A percentile compares a stretch with the other conserved stretches of the same genome.
phyloP scores from a whole-genome alignment of 148 eudicot species.

The Dianthus caryophyllus region DNA sequence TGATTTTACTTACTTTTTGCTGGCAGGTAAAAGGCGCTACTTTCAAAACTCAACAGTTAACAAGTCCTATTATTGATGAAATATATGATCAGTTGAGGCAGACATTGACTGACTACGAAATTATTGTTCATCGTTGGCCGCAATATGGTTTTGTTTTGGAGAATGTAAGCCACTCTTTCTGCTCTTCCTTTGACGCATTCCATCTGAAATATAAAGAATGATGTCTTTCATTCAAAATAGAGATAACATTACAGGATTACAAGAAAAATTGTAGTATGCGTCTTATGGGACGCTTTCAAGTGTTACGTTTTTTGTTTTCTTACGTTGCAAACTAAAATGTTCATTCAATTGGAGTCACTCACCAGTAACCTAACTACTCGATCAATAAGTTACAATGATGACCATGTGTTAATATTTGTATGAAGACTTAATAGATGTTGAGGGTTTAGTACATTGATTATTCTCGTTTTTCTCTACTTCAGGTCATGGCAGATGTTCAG shows the following conservation, averaged over 20 bases:
- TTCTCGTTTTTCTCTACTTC: conserved; percentile 2
- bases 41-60: conserved; percentile 26
- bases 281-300: background rate
- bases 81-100: conserved; percentile 33
- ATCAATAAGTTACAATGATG: background rate
- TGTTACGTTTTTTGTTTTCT: background rate
- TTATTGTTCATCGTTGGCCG: conserved; percentile 37
- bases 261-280: background rate
- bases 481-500: conserved; percentile 71
- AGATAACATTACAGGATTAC: background rate
- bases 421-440: background rate
- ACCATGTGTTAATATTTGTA: background rate
- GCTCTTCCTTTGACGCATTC: background rate
- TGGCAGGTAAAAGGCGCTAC: conserved; percentile 28
- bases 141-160: conserved; percentile 34
- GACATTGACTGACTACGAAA: conserved; percentile 32
- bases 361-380: background rate
- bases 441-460: background rate
- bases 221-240: too few species aligned
- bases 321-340: background rate
- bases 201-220: background rate
- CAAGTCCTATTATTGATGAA: conserved; percentile 31
- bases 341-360: background rate
- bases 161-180: conserved; percentile 22
- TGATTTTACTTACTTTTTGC: conserved; percentile 11